Evolutionary conservation across 495 filamentous ascomycete species (phyloP), one percentile per base, ranked within the genome.

Genomic region (Oidiodendron maius): DNA sequence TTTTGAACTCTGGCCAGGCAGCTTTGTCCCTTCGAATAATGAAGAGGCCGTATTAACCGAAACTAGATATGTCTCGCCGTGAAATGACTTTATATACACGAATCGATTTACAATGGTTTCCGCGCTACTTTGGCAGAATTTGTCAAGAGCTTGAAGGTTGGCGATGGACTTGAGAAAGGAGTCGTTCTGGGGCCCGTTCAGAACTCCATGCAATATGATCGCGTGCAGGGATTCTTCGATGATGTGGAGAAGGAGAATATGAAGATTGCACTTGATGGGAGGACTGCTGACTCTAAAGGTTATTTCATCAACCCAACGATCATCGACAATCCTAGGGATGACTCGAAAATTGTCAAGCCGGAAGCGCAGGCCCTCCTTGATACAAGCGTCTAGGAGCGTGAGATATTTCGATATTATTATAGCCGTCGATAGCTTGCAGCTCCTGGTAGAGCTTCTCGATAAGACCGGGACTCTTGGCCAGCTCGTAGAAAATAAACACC

Each of bases 261-360:
- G 30, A 65, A 61, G 20, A 24, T 58, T 12, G 37, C 46, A 38
- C 5, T 40, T 37, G 38, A 44, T 35, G 26, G 30, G 4, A 10
- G 15, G 15, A 18, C 61, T 9, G 18, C 18, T 4, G 16, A 20
- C n/a, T 13, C 45, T n/a, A 24, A 39, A 6, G 60, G 60, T n/a
- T 81, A 64, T 60, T 80, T 75, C 59, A 66, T 82, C 49, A 54
- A 66, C n/a, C 78, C 79, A 0, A 76, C 75, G 2, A 77, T 83
- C 60, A 72, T 83, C 42, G 74, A 80, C 44, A 75, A 76, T 56
- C 77, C 78, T 5, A 71, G 72, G 3, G 70, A 75, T 32, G 58
- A 72, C 40, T 75, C 73, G 0, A 56, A 63, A 0, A 69, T 82
- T 24, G 66, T 75, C 3, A 55, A 51, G 0, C 67, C 74, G 46